Base-by-base conservation (phyloP, 176 grass and related monocot genomes). In the Hordeum marinum region DNA sequence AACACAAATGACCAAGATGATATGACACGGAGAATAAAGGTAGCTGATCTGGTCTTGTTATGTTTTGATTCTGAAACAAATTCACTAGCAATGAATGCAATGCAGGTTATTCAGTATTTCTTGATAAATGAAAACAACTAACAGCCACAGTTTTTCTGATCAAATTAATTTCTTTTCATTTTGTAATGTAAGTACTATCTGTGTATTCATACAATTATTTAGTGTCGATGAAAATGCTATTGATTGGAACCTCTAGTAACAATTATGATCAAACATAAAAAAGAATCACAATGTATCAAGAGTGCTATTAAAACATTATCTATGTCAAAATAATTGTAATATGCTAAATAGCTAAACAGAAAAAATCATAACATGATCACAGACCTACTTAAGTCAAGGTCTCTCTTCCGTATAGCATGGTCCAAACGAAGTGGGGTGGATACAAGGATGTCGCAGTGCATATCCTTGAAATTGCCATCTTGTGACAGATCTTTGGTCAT, bases 401-500 rank as follows among this genome's bases (percentile, higher is more conserved):
- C 92, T 85, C 84, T 94, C 85, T 96, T 96, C 34, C 43, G 68
- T 69, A 96, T 80, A 81, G 90, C 93, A 86, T 89, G 76, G 17
- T 96, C 86, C 85, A 99, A 88, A 39, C 93, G 93, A 90, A 99
- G 90, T 2, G 93, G 96, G 81, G 96, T 99, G 0, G 91, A 99
- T 43, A 99, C 83, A 80, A 99, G 88, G 76, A 96, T 91, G 58
- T 96, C 91, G 20, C 96, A 96, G 37, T 87, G 93, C 88, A 99
- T 94, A 80, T 98, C 92, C 66, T 94, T 92, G 88, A 98, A 98
- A 86, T 89, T 91, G 31, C 96, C 96, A 59, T 85, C 89, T 80
- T 89, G 91, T 15, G 96, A 95, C 9, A 98, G 91, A 69, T 95
- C 96, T 79, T 95, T 98, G 12, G 96, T 95, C 91, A 98, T 95